Percentiles rank a stretch among this genome's conserved stretches.
phyloP scores from a whole-genome alignment of 2,329 filamentous ascomycete genomes.

The Chaetoscypha palmicola region DNA sequence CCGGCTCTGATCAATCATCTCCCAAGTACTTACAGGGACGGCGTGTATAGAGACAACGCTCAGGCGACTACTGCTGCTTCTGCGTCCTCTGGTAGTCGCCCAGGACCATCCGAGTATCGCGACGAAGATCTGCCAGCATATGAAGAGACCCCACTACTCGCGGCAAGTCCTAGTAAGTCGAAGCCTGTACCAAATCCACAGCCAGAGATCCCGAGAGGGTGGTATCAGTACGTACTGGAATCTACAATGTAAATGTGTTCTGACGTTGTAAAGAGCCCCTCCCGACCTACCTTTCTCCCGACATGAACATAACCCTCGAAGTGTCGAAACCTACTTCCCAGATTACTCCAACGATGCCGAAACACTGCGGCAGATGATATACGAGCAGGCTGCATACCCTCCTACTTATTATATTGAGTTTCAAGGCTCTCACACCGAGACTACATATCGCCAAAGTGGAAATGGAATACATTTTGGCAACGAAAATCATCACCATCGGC shows the following conservation, averaged over 20 bases:
- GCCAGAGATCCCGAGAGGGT: neutral
- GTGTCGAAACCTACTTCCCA: conserved; percentile 25
- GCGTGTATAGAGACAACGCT: conserved; percentile 4
- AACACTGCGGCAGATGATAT: conserved; percentile 24
- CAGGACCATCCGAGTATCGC: neutral
- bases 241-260: too few species aligned
- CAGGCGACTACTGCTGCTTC: neutral
- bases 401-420: conserved; percentile 27
- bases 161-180: neutral
- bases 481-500: neutral
- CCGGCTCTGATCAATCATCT: conserved; percentile 2
- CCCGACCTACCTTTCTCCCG: conserved; percentile 22
- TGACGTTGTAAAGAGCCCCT: conserved; percentile 1
- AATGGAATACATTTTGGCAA: neutral
- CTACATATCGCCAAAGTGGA: conserved; percentile 4
- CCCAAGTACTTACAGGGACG: conserved; percentile 2
- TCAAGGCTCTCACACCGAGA: conserved; percentile 29
- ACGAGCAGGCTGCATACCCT: conserved; percentile 24
- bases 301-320: conserved; percentile 18
- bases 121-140: conserved; percentile 13
- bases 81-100: neutral
- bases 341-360: conserved; percentile 22
- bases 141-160: conserved; percentile 5
- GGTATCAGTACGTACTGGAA: neutral
- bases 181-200: neutral